These are phyloP conservation scores for Raffaelea ambrosiae DNA, from an alignment of 2,329 filamentous ascomycete species.

Conservation along the genomic window DNA sequence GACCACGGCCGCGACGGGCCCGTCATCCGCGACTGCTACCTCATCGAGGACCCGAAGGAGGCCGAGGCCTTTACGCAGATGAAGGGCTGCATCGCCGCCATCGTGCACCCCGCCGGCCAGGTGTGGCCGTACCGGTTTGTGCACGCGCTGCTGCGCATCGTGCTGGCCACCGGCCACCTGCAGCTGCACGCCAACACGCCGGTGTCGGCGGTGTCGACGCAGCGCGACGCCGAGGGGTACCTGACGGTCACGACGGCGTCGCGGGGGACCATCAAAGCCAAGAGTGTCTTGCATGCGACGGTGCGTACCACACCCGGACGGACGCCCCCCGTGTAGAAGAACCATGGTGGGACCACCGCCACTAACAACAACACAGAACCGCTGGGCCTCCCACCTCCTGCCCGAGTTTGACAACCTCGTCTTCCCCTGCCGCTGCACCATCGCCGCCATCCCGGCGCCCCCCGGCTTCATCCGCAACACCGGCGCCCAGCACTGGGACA, in stretches of 20 bases:
- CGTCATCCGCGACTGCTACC: slow-evolving; percentile 1
- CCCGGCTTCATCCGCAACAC: slow-evolving; percentile 1
- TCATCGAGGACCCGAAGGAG: slow-evolving; percentile 1
- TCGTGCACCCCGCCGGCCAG: slow-evolving; percentile 2
- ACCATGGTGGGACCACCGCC: not conserved
- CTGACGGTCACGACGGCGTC: slow-evolving; percentile 61
- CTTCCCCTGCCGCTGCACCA: slow-evolving; percentile 61
- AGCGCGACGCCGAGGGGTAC: slow-evolving; percentile 29
- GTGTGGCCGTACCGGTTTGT: slow-evolving; percentile 5
- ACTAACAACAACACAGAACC: slow-evolving; percentile 54
- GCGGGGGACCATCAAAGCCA: slow-evolving; percentile 56
- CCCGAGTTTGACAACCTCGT: slow-evolving; percentile 62
- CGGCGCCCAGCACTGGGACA: slow-evolving; percentile 6
- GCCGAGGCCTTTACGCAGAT: slow-evolving; percentile 3
- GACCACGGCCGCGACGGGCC: slow-evolving; percentile 1
- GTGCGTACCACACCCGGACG: no score
- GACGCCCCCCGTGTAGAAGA: no score
- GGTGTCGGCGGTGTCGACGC: slow-evolving; percentile 37
- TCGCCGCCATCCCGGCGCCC: slow-evolving; percentile 35
- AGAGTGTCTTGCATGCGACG: slow-evolving; percentile 65
- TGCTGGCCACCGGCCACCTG: slow-evolving; percentile 21
- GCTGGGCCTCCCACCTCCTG: slow-evolving; percentile 67
- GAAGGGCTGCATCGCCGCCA: not conserved
- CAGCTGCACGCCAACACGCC: slow-evolving; percentile 70
- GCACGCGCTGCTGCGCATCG: not conserved